A percentile compares a stretch with the other conserved stretches of the same genome.
Conservation (phyloP, 2,329 filamentous ascomycete species). For the Colletotrichum acutatum region DNA sequence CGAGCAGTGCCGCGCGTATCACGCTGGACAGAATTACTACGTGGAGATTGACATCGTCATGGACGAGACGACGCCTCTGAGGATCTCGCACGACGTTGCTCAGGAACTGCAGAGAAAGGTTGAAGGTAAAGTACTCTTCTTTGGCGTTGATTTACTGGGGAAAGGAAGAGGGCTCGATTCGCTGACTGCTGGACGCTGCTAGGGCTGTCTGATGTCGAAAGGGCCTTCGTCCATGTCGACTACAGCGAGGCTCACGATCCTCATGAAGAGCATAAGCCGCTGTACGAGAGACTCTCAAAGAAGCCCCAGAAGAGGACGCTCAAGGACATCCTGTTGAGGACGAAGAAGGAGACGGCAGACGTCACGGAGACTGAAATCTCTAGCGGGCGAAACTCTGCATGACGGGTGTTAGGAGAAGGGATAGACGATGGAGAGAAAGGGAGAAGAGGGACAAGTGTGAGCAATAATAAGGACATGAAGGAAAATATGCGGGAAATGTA, state of each 20-base stretch:
- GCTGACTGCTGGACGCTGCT: conserved; percentile 5
- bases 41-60: conserved; percentile 73
- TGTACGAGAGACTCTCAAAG: conserved; percentile 46
- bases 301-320: conserved; percentile 41
- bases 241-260: conserved; percentile 48
- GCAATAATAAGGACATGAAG: conserved; percentile 7
- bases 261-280: conserved; percentile 55
- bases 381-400: conserved; percentile 8
- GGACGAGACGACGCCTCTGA: conserved; percentile 64
- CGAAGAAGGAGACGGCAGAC: conserved; percentile 32
- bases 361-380: conserved; percentile 21
- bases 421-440: not conserved
- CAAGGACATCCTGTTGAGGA: conserved; percentile 45
- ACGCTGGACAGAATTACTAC: conserved; percentile 70
- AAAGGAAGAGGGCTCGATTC: not conserved
- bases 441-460: not conserved
- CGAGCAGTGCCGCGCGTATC: conserved; percentile 64
- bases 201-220: conserved; percentile 51
- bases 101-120: conserved; percentile 70
- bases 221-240: conserved; percentile 58
- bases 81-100: conserved; percentile 68
- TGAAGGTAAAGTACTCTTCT: conserved; percentile 53
- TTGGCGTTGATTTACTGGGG: not conserved
- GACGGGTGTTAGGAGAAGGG: not conserved
- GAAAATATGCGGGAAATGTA: not conserved